Percentiles rank a stretch among this genome's conserved stretches.
Evolutionary conservation across 768 basidiomycete genomes (phyloP).

Genomic region (Coprinopsis strossmayeri): DNA sequence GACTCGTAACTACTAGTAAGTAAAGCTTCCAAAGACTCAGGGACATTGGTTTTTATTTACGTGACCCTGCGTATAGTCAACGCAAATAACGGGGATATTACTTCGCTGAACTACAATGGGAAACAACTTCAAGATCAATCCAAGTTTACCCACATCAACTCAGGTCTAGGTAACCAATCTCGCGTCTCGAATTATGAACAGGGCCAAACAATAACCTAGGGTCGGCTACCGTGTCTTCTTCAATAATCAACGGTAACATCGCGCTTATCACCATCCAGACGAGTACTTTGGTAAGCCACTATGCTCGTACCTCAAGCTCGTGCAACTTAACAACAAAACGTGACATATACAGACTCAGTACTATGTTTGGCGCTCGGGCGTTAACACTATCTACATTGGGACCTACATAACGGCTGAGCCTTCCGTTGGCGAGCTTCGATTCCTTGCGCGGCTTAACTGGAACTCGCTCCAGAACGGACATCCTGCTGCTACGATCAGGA

Average conservation of each 20-base stretch:
- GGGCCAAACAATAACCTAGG: no score
- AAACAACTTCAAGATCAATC: conserved; percentile 38
- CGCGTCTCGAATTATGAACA: no score
- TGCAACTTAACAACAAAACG: background rate
- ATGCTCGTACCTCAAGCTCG: background rate
- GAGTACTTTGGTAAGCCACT: conserved; percentile 31
- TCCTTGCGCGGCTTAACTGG: conserved; percentile 40
- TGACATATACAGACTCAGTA: conserved; percentile 32
- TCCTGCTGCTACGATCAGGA: conserved; percentile 31
- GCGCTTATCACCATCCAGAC: conserved; percentile 36
- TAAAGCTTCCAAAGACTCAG: conserved; percentile 11
- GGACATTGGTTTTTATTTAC: background rate
- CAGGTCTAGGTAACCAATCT: conserved; percentile 38
- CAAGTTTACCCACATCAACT: conserved; percentile 41
- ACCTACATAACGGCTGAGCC: conserved; percentile 42
- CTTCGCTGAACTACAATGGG: conserved; percentile 37
- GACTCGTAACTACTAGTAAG: conserved; percentile 37
- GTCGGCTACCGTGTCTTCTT: conserved; percentile 34
- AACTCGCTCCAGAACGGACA: conserved; percentile 33
- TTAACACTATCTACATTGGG: conserved; percentile 40
- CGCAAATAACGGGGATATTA: conserved; percentile 38
- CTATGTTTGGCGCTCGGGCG: conserved; percentile 36
- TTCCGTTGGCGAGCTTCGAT: conserved; percentile 38
- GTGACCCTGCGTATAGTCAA: conserved; percentile 22
- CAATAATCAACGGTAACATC: conserved; percentile 30